phyloP scores from a whole-genome alignment of 2,329 filamentous ascomycete genomes.

The Fusarium sp. region DNA sequence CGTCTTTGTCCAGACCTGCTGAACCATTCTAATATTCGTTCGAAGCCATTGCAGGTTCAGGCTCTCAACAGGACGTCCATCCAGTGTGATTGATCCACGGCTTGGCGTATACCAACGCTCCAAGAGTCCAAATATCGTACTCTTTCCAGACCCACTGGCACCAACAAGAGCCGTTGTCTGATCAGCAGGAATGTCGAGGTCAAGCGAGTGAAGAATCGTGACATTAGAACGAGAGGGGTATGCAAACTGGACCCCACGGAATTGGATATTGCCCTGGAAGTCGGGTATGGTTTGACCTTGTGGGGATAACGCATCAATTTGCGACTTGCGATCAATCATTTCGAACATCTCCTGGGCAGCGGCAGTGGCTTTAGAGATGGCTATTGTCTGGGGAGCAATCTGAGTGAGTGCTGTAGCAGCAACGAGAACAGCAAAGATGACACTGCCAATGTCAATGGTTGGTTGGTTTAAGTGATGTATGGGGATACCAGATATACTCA shows the following conservation, averaged over 20 bases:
- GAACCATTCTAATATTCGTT: conserved; percentile 63
- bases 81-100: conserved; percentile 58
- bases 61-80: conserved; percentile 54
- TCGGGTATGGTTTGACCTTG: conserved; percentile 48
- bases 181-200: conserved; percentile 57
- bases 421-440: conserved; percentile 60
- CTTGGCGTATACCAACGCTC: conserved; percentile 69
- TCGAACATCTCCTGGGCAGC: conserved; percentile 60
- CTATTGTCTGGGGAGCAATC: conserved; percentile 59
- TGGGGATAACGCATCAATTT: conserved; percentile 56
- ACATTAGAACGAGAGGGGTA: conserved; percentile 68
- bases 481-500: conserved; percentile 38
- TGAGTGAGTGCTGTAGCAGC: conserved; percentile 58
- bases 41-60: conserved; percentile 65
- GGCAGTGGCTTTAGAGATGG: conserved; percentile 59
- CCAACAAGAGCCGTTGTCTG: conserved; percentile 68
- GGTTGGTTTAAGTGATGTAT: neutral
- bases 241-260: conserved; percentile 62
- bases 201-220: conserved; percentile 56
- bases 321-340: conserved; percentile 58
- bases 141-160: conserved; percentile 68
- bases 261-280: conserved; percentile 58
- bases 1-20: conserved; percentile 45
- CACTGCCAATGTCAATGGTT: conserved; percentile 44
- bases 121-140: conserved; percentile 66